phyloP scores from a whole-genome alignment of 331 rosid genomes.

The Telfairia occidentalis region DNA sequence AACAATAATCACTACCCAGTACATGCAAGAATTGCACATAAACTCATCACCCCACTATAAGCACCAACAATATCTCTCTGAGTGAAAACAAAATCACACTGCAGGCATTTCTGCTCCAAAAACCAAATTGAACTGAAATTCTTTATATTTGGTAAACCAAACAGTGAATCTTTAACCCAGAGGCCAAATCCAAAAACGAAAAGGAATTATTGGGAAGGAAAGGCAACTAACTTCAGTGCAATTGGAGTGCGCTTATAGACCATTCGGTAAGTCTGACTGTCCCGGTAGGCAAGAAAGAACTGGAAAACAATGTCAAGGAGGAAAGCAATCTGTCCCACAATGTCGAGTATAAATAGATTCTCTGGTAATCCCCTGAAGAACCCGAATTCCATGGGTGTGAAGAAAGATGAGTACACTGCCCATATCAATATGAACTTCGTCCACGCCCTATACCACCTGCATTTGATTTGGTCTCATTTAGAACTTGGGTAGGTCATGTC shows the following conservation, averaged over 20 bases:
- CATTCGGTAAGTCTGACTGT: constrained; percentile 67
- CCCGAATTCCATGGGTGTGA: constrained; percentile 95
- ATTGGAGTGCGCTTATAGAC: constrained; percentile 55
- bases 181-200: neutral
- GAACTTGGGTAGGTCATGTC: too few species aligned
- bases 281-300: constrained; percentile 74
- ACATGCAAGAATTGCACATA: neutral
- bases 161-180: neutral
- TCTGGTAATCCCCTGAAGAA: constrained; percentile 70
- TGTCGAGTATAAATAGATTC: constrained; percentile 60
- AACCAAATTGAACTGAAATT: too few species aligned
- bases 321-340: constrained; percentile 72
- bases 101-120: too few species aligned
- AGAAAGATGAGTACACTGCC: constrained; percentile 96
- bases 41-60: too few species aligned
- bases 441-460: constrained; percentile 84
- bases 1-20: neutral
- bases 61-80: too few species aligned
- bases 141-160: neutral
- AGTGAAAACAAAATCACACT: too few species aligned
- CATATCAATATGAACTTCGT: constrained; percentile 66
- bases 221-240: constrained; percentile 48
- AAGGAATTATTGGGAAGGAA: neutral
- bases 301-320: constrained; percentile 62
- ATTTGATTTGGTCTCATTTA: too few species aligned